These are phyloP conservation scores for Salix viminalis DNA, from an alignment of 345 rosid species.

Conservation along the genomic window DNA sequence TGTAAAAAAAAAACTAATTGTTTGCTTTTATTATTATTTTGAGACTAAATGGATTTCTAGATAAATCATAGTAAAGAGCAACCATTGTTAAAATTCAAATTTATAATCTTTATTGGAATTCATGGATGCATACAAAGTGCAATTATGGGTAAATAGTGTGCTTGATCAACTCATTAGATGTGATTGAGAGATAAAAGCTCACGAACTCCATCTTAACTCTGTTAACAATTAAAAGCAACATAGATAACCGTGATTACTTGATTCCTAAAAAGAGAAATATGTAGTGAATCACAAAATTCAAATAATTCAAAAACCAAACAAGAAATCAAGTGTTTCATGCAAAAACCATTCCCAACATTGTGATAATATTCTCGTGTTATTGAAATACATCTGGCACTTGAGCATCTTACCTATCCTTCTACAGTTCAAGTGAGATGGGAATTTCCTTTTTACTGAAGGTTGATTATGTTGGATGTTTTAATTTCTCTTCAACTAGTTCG, in stretches of 20 bases:
- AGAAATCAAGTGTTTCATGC: neutral
- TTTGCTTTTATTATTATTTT: no score
- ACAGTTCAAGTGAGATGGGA: neutral
- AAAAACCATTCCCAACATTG: neutral
- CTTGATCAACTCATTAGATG: no score
- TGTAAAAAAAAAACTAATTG: no score
- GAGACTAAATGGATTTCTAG: no score
- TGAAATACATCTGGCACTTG: neutral
- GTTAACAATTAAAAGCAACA: neutral
- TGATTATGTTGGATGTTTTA: constrained; percentile 22
- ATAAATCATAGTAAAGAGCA: no score
- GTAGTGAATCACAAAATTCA: neutral
- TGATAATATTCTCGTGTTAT: neutral
- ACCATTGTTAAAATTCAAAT: no score
- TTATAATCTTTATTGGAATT: no score
- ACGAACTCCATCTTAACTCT: no score
- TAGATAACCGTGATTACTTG: neutral
- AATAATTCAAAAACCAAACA: neutral
- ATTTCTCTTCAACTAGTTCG: constrained; percentile 72
- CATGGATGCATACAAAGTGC: no score
- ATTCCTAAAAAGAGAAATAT: no score
- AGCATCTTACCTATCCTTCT: neutral
- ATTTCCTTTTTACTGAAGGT: neutral
- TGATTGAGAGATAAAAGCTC: no score
- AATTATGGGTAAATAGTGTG: no score